Conservation (phyloP, 1,139 yeast genomes). For the Trichomonascaceae sp. region DNA sequence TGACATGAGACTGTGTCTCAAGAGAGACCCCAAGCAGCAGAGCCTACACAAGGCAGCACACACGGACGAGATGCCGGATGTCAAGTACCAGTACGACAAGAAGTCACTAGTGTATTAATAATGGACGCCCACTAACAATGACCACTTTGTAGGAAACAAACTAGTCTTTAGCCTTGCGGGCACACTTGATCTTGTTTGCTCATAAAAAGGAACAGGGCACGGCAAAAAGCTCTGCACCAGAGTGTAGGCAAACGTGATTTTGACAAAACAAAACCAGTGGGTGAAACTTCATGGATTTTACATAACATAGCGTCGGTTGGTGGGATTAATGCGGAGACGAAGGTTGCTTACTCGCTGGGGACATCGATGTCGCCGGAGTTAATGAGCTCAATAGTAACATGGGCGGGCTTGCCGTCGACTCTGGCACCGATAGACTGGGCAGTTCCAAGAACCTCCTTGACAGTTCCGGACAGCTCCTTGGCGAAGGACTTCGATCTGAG, state of each 20-base stretch:
- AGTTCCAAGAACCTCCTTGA: conserved; percentile 99
- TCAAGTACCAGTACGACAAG: conserved; percentile 13
- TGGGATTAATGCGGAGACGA: conserved; percentile 6
- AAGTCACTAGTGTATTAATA: conserved; percentile 6
- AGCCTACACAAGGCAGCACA: conserved; percentile 16
- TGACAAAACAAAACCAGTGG: conserved; percentile 2
- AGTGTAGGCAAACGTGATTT: conserved; percentile 74
- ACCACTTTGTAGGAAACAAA: no score
- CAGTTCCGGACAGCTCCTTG: conserved; percentile 90
- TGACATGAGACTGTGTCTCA: conserved; percentile 41
- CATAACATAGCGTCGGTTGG: conserved; percentile 1
- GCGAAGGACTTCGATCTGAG: conserved; percentile 98
- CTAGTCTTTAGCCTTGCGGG: no score
- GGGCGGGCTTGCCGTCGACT: conserved; percentile 99
- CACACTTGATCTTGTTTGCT: conserved; percentile 87
- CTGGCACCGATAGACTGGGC: conserved; percentile 98
- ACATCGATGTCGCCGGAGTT: conserved; percentile 93
- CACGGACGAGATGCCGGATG: conserved; percentile 16
- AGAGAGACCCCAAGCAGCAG: conserved; percentile 34
- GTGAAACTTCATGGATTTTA: conserved; percentile 2
- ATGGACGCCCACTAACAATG: no score
- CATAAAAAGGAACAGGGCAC: conserved; percentile 77
- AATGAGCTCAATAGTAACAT: conserved; percentile 95
- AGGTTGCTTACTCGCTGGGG: conserved; percentile 13
- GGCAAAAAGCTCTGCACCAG: conserved; percentile 51